These are phyloP conservation scores for Lachnellula suecica DNA, from an alignment of 2,329 filamentous ascomycete genomes.

Conservation along the genomic window DNA sequence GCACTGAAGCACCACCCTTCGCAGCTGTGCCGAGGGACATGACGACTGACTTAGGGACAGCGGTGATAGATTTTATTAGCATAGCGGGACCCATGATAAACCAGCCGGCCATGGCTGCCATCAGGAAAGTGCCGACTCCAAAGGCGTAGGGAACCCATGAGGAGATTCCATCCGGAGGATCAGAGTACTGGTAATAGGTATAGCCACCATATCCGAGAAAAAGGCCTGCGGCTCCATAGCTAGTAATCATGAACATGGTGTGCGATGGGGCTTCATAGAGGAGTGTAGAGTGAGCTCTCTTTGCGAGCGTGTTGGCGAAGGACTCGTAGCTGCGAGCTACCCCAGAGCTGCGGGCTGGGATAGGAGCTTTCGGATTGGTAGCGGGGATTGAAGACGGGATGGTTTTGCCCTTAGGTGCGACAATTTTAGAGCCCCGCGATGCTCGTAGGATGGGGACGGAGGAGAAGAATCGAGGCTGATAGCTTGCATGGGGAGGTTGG, in stretches of 20 bases:
- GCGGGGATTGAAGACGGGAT: background rate
- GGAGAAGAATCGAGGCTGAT: slow-evolving; percentile 21
- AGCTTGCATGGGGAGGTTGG: slow-evolving; percentile 12
- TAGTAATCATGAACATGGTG: slow-evolving; percentile 59
- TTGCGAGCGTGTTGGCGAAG: slow-evolving; percentile 54
- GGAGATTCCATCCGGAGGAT: slow-evolving; percentile 50
- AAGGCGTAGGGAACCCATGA: slow-evolving; percentile 59
- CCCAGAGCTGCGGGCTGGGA: too few relatives aligned
- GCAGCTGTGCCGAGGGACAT: slow-evolving; percentile 14
- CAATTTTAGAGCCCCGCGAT: slow-evolving; percentile 12
- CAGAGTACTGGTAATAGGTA: slow-evolving; percentile 50
- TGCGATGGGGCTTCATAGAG: slow-evolving; percentile 67
- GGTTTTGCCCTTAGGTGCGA: slow-evolving; percentile 3
- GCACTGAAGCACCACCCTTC: slow-evolving; percentile 3
- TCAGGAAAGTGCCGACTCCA: slow-evolving; percentile 55
- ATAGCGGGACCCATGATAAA: slow-evolving; percentile 57
- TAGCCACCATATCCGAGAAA: slow-evolving; percentile 51
- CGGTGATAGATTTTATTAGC: slow-evolving; percentile 48
- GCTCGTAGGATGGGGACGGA: slow-evolving; percentile 21
- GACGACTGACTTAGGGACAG: slow-evolving; percentile 21
- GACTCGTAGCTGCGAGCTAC: slow-evolving; percentile 35
- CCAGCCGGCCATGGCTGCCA: slow-evolving; percentile 59
- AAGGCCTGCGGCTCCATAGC: slow-evolving; percentile 54
- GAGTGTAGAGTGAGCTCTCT: slow-evolving; percentile 53
- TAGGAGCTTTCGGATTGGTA: background rate